phyloP scores from a whole-genome alignment of 1,139 yeast species.

The Suhomyces ambrosiae region DNA sequence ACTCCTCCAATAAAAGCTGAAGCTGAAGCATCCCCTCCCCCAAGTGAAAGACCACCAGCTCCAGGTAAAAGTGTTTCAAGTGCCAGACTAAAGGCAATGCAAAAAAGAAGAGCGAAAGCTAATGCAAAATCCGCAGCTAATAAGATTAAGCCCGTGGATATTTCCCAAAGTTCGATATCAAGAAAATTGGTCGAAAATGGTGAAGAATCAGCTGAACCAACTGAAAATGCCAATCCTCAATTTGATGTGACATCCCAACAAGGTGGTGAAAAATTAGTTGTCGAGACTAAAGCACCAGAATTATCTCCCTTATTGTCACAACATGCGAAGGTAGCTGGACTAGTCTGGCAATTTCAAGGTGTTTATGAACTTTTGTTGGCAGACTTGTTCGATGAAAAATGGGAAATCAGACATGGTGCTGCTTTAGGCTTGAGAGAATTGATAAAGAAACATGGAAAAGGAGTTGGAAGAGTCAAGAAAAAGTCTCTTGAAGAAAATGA shows the following conservation, averaged over 20 bases:
- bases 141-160: constrained; percentile 64
- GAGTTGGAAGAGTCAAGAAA: constrained; percentile 82
- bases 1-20: constrained; percentile 20
- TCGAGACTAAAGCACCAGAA: constrained; percentile 74
- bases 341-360: constrained; percentile 97
- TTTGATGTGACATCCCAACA: constrained; percentile 75
- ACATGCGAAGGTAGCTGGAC: constrained; percentile 74
- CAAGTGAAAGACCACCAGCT: constrained; percentile 12
- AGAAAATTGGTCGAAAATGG: constrained; percentile 52
- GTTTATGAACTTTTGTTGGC: constrained; percentile 81
- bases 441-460: constrained; percentile 78
- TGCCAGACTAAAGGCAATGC: constrained; percentile 92
- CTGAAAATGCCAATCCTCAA: constrained; percentile 21
- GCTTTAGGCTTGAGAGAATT: constrained; percentile 90
- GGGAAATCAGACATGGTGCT: constrained; percentile 98
- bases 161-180: constrained; percentile 77
- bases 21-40: constrained; percentile 8
- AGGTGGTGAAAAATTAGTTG: constrained; percentile 78
- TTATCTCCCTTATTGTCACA: constrained; percentile 72
- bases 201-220: constrained; percentile 17
- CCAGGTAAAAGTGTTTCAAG: constrained; percentile 44
- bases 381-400: constrained; percentile 79
- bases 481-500: constrained; percentile 64
- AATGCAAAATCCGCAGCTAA: constrained; percentile 64
- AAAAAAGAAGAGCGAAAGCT: constrained; percentile 85